Evolutionary conservation across 2,329 filamentous ascomycete species (phyloP).

Genomic region (Aspergillus sp.): DNA sequence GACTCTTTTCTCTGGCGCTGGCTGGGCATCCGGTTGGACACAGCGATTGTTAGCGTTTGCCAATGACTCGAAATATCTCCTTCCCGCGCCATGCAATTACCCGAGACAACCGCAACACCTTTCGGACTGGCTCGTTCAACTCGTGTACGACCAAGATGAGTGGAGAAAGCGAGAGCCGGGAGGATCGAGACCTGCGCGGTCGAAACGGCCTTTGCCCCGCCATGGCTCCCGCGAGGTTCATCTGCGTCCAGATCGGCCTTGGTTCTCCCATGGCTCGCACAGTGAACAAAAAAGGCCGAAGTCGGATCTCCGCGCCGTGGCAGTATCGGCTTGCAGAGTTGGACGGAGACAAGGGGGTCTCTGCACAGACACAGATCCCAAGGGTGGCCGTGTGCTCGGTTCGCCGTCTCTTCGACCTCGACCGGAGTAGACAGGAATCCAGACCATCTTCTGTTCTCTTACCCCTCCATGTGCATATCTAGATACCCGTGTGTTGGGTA

Average conservation of each 20-base stretch:
- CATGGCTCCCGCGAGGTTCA: background rate
- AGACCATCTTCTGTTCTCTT: background rate
- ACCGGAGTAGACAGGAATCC: background rate
- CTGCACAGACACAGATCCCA: background rate
- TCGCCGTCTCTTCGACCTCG: background rate
- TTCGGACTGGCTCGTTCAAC: background rate
- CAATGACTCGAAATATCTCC: slow-evolving; percentile 1
- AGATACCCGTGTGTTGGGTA: background rate
- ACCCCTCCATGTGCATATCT: background rate
- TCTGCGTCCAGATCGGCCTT: background rate
- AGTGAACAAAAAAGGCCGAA: background rate
- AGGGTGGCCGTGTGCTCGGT: background rate
- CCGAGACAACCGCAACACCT: slow-evolving; percentile 10
- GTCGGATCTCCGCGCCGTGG: background rate
- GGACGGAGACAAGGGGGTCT: background rate
- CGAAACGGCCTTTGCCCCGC: background rate
- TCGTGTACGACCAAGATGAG: background rate
- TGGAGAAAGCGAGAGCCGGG: background rate
- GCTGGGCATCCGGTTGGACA: slow-evolving; percentile 2
- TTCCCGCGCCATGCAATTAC: slow-evolving; percentile 9
- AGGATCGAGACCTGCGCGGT: background rate
- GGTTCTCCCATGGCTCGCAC: background rate
- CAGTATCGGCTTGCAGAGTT: background rate
- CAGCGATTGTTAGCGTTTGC: background rate
- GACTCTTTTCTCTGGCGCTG: background rate